Conservation (phyloP, 2,329 filamentous ascomycete species). For the Cercospora sp. region DNA sequence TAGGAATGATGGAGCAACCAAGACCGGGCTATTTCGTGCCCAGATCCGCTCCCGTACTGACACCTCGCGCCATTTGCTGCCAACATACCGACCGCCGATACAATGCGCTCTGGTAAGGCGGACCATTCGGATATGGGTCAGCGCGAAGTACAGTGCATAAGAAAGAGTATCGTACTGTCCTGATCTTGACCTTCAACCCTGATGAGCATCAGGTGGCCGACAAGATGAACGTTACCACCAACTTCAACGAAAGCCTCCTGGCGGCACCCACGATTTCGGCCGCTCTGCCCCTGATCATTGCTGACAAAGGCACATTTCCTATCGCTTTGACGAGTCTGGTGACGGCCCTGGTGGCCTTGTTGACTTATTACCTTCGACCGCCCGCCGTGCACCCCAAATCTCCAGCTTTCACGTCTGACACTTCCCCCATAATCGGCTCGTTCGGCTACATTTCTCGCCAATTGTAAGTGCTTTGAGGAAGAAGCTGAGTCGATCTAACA, state of each 20-base stretch:
- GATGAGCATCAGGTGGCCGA: background rate
- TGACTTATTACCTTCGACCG: background rate
- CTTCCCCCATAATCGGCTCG: conserved; percentile 17
- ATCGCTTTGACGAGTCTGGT: background rate
- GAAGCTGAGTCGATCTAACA: background rate
- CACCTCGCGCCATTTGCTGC: background rate
- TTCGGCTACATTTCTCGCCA: conserved; percentile 7
- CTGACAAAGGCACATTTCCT: background rate
- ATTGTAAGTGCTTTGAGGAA: background rate
- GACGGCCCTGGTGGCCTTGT: background rate
- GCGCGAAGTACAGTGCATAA: background rate
- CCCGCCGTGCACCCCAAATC: conserved; percentile 6
- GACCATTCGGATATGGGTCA: conserved; percentile 1
- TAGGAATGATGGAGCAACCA: background rate
- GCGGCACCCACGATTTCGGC: background rate
- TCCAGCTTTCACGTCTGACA: conserved; percentile 18
- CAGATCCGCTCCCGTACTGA: background rate
- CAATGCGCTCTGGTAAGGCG: background rate
- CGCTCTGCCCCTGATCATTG: background rate
- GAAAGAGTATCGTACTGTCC: background rate
- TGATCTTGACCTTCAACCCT: background rate
- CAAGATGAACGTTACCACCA: conserved; percentile 2
- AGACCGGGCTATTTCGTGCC: conserved; percentile 3
- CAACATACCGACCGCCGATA: conserved; percentile 3
- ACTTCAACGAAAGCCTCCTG: conserved; percentile 5